Percentiles rank a stretch among this genome's conserved stretches.
Conservation (phyloP, 2,329 filamentous ascomycete species). For the Exserohilum turcica region DNA sequence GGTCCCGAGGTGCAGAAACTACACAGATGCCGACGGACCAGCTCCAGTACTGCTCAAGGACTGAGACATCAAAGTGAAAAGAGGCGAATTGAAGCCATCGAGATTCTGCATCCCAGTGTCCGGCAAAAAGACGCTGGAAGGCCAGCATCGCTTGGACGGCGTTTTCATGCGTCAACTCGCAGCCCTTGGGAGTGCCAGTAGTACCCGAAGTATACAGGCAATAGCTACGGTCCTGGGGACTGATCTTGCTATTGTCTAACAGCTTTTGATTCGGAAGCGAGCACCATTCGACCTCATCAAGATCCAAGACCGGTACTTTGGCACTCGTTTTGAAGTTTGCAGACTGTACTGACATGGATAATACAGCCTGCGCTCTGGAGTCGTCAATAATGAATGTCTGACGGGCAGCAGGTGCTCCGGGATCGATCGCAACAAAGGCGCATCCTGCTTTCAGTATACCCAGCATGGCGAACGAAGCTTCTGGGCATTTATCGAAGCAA, state of each 20-base stretch:
- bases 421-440: constrained; percentile 80
- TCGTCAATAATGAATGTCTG: constrained; percentile 80
- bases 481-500: constrained; percentile 83
- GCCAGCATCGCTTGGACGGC: constrained; percentile 87
- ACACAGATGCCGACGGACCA: constrained; percentile 90
- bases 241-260: constrained; percentile 26
- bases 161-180: constrained; percentile 86
- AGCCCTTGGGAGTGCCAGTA: constrained; percentile 85
- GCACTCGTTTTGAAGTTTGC: constrained; percentile 43
- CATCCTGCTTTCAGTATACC: constrained; percentile 83
- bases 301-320: constrained; percentile 51
- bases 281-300: constrained; percentile 51
- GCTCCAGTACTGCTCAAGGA: constrained; percentile 93
- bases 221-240: constrained; percentile 69
- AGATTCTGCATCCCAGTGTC: constrained; percentile 73
- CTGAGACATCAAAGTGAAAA: constrained; percentile 92
- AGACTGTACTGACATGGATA: constrained; percentile 60
- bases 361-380: constrained; percentile 66
- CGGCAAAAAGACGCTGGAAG: constrained; percentile 77
- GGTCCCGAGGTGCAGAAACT: constrained; percentile 78
- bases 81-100: constrained; percentile 93
- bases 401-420: constrained; percentile 71
- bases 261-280: constrained; percentile 44
- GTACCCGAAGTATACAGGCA: constrained; percentile 88
- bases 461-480: constrained; percentile 81